A percentile compares a stretch with the other conserved stretches of the same genome.
Conservation (phyloP, 2,329 filamentous ascomycete species). For the Emmonsiellopsis sp. region DNA sequence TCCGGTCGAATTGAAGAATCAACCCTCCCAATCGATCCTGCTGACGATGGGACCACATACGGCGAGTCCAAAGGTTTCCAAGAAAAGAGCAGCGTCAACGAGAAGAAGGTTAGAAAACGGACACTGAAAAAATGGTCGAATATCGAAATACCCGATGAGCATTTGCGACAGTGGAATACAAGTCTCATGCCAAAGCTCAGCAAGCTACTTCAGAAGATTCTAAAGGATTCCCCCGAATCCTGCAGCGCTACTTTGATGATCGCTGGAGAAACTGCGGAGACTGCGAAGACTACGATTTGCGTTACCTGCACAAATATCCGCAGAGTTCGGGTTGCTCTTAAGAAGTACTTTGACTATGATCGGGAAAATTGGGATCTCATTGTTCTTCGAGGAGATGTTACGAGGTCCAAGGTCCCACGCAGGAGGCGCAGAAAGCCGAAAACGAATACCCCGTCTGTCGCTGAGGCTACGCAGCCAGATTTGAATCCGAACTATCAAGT, state of each 20-base stretch:
- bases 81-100: conserved; percentile 16
- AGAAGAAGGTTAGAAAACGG: conserved; percentile 28
- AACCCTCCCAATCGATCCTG: conserved; percentile 8
- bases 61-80: conserved; percentile 17
- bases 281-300: conserved; percentile 52
- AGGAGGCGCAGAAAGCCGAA: conserved; percentile 31
- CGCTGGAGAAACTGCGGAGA: conserved; percentile 48
- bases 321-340: conserved; percentile 49
- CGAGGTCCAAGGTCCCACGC: conserved; percentile 43
- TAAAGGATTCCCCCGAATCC: conserved; percentile 51
- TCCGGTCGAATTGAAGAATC: conserved; percentile 3
- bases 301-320: conserved; percentile 51
- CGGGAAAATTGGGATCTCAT: conserved; percentile 49
- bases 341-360: conserved; percentile 49
- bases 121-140: conserved; percentile 37
- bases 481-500: conserved; percentile 69
- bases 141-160: conserved; percentile 44
- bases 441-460: conserved; percentile 18
- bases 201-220: conserved; percentile 48
- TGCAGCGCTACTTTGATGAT: conserved; percentile 52
- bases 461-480: conserved; percentile 21
- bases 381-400: conserved; percentile 50
- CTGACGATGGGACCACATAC: conserved; percentile 10
- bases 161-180: conserved; percentile 50
- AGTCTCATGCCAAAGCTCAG: conserved; percentile 49